Evolutionary conservation across 73 alveolate species (phyloP).

Genomic region (Tetrahymena malaccensis): DNA sequence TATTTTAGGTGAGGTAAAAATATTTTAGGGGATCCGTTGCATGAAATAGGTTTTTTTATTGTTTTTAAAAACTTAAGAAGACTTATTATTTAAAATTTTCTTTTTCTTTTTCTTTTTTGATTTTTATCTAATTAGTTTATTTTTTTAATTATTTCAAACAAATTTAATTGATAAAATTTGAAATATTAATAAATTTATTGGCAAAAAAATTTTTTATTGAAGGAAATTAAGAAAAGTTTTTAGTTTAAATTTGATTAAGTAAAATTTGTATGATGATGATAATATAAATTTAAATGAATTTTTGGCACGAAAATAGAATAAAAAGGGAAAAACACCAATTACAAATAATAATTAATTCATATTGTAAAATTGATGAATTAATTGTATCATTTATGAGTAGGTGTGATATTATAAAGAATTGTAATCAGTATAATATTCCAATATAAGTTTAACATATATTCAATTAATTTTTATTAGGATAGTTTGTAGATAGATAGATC

Average conservation of each 20-base stretch:
- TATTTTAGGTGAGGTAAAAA: background rate
- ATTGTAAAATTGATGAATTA: background rate
- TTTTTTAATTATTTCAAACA: background rate
- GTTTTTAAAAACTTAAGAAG: background rate
- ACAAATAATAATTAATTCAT: background rate
- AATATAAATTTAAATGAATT: background rate
- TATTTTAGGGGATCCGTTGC: background rate
- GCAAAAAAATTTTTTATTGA: no score
- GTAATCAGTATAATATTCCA: background rate
- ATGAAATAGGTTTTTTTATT: background rate
- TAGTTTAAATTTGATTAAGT: no score
- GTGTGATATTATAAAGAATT: background rate
- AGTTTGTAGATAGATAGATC: background rate
- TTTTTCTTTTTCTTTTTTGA: background rate
- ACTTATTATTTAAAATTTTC: background rate
- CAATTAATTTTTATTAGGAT: background rate
- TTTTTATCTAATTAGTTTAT: background rate
- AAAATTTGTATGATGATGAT: no score
- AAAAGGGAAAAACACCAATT: background rate
- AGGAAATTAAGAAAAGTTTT: no score
- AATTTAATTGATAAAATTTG: no score
- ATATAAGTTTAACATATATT: background rate
- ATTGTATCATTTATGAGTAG: background rate
- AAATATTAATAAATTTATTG: no score
- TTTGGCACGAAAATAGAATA: background rate